These are phyloP conservation scores for Apodospora peruviana DNA, from an alignment of 495 filamentous ascomycete species.

Conservation along the genomic window DNA sequence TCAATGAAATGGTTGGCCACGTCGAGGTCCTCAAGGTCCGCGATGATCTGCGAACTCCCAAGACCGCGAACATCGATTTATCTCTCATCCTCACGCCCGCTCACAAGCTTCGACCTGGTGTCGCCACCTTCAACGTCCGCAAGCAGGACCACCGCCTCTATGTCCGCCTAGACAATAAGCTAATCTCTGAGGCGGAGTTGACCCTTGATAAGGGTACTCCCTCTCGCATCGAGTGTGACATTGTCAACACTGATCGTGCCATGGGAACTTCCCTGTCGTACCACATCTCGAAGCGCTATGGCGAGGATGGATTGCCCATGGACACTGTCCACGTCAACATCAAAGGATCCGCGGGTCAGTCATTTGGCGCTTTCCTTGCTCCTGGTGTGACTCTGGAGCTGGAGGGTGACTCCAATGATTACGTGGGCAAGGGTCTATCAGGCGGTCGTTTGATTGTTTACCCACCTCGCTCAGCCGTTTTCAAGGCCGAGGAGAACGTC, in stretches of 20 bases:
- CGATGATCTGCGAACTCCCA: slow-evolving; percentile 80
- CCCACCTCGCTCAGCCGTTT: slow-evolving; percentile 86
- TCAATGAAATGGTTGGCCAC: slow-evolving; percentile 98
- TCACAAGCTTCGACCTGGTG: slow-evolving; percentile 91
- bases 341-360: slow-evolving; percentile 97
- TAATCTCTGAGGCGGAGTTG: slow-evolving; percentile 95
- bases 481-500: slow-evolving; percentile 97
- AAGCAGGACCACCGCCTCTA: slow-evolving; percentile 97
- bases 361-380: slow-evolving; percentile 93
- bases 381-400: slow-evolving; percentile 94
- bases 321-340: slow-evolving; percentile 98
- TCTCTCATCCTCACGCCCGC: slow-evolving; percentile 95
- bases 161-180: slow-evolving; percentile 93
- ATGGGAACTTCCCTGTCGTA: slow-evolving; percentile 95
- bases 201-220: slow-evolving; percentile 95
- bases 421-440: slow-evolving; percentile 95
- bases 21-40: slow-evolving; percentile 82
- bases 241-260: slow-evolving; percentile 96
- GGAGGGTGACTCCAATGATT: slow-evolving; percentile 97
- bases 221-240: slow-evolving; percentile 92
- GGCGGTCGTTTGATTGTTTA: slow-evolving; percentile 96
- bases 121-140: slow-evolving; percentile 97
- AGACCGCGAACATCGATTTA: slow-evolving; percentile 91
- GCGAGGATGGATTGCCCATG: slow-evolving; percentile 83
- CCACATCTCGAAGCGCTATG: slow-evolving; percentile 89